Evolutionary conservation across 1,284 basidiomycete genomes (phyloP).

Genomic region (Cryptococcus sp.): DNA sequence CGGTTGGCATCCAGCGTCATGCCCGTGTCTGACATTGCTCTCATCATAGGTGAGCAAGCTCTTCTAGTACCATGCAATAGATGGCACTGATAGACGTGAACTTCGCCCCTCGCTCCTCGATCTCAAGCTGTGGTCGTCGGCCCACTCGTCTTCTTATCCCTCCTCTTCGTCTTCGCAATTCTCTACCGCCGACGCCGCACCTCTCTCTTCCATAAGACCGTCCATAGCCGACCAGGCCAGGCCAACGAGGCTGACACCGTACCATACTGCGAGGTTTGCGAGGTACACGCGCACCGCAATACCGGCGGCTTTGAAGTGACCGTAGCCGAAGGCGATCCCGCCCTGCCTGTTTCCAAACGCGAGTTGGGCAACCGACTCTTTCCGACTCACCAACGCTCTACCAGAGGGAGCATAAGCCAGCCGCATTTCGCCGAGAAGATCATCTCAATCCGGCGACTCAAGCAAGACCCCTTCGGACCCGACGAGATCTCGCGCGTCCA

Average conservation of each 20-base stretch:
- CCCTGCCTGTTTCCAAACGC: neutral
- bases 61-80: too few relatives aligned
- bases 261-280: neutral
- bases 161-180: slow-evolving; percentile 7
- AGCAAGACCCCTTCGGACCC: slow-evolving; percentile 11
- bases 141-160: slow-evolving; percentile 10
- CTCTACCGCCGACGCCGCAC: slow-evolving; percentile 4
- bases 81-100: too few relatives aligned
- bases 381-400: neutral
- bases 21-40: too few relatives aligned
- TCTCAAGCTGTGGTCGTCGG: slow-evolving; percentile 13
- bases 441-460: slow-evolving; percentile 20
- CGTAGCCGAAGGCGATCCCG: neutral
- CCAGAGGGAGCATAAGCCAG: neutral
- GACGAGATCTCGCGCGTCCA: slow-evolving; percentile 24
- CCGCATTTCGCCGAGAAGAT: slow-evolving; percentile 22
- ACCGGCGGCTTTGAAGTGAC: neutral
- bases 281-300: neutral
- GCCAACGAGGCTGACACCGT: neutral
- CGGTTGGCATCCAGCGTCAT: too few relatives aligned
- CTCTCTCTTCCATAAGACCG: neutral
- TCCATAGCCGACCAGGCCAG: neutral
- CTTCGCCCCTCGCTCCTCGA: too few relatives aligned
- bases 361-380: neutral
- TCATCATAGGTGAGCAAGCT: too few relatives aligned